Evolutionary conservation across 352 stramenopile species (phyloP).

Genomic region (Paralagenidium karlingii): DNA sequence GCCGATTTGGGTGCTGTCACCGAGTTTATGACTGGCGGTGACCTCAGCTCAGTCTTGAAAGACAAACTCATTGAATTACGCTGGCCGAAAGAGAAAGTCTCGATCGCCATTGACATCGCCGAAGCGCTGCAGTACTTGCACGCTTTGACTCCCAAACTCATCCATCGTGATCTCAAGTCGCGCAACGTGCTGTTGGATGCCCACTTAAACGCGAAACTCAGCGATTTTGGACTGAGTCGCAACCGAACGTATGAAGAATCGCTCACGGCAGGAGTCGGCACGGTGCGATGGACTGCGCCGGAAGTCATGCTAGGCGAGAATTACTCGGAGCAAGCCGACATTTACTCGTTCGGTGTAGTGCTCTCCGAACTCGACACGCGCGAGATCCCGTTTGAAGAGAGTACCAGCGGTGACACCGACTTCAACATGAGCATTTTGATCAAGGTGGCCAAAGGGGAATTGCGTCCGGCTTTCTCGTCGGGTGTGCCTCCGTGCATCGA

Average conservation of each 20-base stretch:
- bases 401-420: slow-evolving; percentile 52
- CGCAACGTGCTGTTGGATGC: slow-evolving; percentile 70
- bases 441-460: slow-evolving; percentile 64
- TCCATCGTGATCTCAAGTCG: slow-evolving; percentile 50
- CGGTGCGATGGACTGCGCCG: slow-evolving; percentile 64
- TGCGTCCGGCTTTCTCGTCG: slow-evolving; percentile 51
- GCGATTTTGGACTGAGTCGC: slow-evolving; percentile 69
- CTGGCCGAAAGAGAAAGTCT: slow-evolving; percentile 19
- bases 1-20: slow-evolving; percentile 48
- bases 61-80: slow-evolving; percentile 36
- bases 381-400: slow-evolving; percentile 16
- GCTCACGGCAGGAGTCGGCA: slow-evolving; percentile 60
- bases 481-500: slow-evolving; percentile 45
- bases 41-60: slow-evolving; percentile 39
- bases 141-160: slow-evolving; percentile 7
- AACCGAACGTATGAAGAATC: slow-evolving; percentile 4
- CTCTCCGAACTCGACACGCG: slow-evolving; percentile 26
- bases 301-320: slow-evolving; percentile 40
- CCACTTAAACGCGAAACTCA: slow-evolving; percentile 46
- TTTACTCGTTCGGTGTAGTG: slow-evolving; percentile 56
- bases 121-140: slow-evolving; percentile 19
- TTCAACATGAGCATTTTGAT: slow-evolving; percentile 54
- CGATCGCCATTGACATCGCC: slow-evolving; percentile 15
- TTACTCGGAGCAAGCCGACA: slow-evolving; percentile 55
- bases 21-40: slow-evolving; percentile 59